Evolutionary conservation across 2,329 filamentous ascomycete species (phyloP).

Genomic region (Arachnomyces sp.): DNA sequence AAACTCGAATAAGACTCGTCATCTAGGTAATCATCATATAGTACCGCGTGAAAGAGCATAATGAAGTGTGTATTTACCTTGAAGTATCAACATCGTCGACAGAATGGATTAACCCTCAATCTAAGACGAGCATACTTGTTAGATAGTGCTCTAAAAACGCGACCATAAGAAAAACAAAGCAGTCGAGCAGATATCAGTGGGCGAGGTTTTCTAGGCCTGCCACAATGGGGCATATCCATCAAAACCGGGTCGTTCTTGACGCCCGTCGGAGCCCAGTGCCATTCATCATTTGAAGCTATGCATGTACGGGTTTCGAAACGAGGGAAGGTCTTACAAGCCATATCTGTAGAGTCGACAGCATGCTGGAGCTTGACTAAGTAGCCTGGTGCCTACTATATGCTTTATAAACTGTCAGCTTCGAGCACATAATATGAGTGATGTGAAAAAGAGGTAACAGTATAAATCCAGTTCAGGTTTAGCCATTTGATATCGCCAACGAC

Average conservation of each 20-base stretch:
- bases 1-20: slow-evolving; percentile 58
- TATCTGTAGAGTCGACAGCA: not conserved
- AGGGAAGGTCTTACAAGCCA: not conserved
- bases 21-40: slow-evolving; percentile 49
- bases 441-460: slow-evolving; percentile 14
- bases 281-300: slow-evolving; percentile 61
- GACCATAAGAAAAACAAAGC: slow-evolving; percentile 13
- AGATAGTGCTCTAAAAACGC: slow-evolving; percentile 1
- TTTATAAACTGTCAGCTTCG: slow-evolving; percentile 13
- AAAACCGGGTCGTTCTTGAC: slow-evolving; percentile 47
- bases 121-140: no score
- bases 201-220: slow-evolving; percentile 99
- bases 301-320: not conserved
- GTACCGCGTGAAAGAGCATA: not conserved
- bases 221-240: slow-evolving; percentile 83
- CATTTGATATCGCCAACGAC: slow-evolving; percentile 73
- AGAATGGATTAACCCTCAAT: no score
- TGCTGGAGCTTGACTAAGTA: not conserved
- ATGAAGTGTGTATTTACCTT: slow-evolving; percentile 13
- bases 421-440: slow-evolving; percentile 14
- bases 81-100: no score
- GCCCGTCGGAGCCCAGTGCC: slow-evolving; percentile 94
- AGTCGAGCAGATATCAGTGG: slow-evolving; percentile 60
- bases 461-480: slow-evolving; percentile 65
- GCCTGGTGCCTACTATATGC: slow-evolving; percentile 24